Percentiles rank a stretch among this genome's conserved stretches.
phyloP scores from a whole-genome alignment of 2,329 filamentous ascomycete species.

The Seiridium unicorne region DNA sequence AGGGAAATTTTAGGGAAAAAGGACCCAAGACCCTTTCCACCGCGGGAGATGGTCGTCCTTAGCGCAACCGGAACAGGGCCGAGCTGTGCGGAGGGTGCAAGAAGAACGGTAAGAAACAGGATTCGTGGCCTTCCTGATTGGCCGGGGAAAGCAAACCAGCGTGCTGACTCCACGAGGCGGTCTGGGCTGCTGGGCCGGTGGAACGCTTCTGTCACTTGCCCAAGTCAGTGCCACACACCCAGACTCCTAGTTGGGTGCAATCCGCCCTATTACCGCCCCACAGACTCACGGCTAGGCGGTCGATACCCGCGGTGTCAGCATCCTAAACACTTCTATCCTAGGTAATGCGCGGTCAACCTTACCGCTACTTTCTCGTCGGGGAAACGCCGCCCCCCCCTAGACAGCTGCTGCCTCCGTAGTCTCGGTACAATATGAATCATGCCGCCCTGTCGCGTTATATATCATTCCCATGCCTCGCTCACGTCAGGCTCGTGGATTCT shows the following conservation, averaged over 20 bases:
- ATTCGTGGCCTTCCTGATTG: neutral
- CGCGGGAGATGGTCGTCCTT: neutral
- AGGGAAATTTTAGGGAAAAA: neutral
- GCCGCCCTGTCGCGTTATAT: constrained; percentile 6
- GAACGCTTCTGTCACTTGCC: neutral
- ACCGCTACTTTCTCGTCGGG: constrained; percentile 9
- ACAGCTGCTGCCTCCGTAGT: neutral
- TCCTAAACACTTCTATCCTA: neutral
- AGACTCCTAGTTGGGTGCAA: neutral
- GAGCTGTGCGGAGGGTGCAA: neutral
- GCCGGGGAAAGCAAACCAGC: neutral
- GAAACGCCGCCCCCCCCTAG: neutral
- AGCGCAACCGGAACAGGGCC: neutral
- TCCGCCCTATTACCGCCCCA: neutral
- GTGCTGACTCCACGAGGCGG: neutral
- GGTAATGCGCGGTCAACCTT: constrained; percentile 1
- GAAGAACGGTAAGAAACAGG: neutral
- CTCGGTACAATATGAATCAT: constrained; percentile 7
- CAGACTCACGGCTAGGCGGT: constrained; percentile 4
- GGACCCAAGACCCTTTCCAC: neutral
- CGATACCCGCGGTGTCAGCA: constrained; percentile 8
- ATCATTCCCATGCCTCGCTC: constrained; percentile 6
- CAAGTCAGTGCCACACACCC: constrained; percentile 5
- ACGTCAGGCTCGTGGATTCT: neutral
- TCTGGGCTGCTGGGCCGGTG: neutral